A percentile compares a stretch with the other conserved stretches of the same genome.
Evolutionary conservation across 2,329 filamentous ascomycete genomes (phyloP).

Genomic region (Phialemonium atrogriseum): DNA sequence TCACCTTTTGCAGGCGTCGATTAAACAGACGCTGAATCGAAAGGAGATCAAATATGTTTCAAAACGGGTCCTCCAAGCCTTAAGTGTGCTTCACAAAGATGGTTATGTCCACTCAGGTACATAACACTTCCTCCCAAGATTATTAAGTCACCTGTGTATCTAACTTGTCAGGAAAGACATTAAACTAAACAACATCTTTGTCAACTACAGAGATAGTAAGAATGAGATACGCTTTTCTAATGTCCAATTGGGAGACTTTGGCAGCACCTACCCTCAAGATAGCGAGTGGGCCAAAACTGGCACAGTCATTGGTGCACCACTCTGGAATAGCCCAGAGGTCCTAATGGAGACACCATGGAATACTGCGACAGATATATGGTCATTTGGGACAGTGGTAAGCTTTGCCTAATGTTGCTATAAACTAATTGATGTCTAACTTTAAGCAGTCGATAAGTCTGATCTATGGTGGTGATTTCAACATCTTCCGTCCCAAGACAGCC

Average conservation of each 20-base stretch:
- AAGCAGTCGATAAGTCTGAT: slow-evolving; percentile 12
- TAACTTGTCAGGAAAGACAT: slow-evolving; percentile 11
- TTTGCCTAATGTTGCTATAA: not conserved
- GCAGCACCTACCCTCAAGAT: slow-evolving; percentile 13
- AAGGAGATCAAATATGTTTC: slow-evolving; percentile 19
- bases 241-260: slow-evolving; percentile 18
- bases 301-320: slow-evolving; percentile 13
- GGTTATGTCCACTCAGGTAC: slow-evolving; percentile 16
- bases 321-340: slow-evolving; percentile 17
- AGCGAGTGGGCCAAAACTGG: slow-evolving; percentile 14
- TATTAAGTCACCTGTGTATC: no score
- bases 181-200: slow-evolving; percentile 18
- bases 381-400: slow-evolving; percentile 16
- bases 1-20: slow-evolving; percentile 16
- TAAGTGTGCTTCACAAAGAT: slow-evolving; percentile 14
- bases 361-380: slow-evolving; percentile 18
- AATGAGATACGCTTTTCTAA: slow-evolving; percentile 12
- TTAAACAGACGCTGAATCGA: slow-evolving; percentile 13
- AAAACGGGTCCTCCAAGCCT: slow-evolving; percentile 12
- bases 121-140: no score
- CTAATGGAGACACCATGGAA: slow-evolving; percentile 14
- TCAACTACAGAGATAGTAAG: slow-evolving; percentile 11
- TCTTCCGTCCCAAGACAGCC: slow-evolving; percentile 15
- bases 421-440: not conserved
- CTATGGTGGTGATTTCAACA: slow-evolving; percentile 15